Evolutionary conservation across 768 basidiomycete species (phyloP).

Genomic region (Clavulina sp.): DNA sequence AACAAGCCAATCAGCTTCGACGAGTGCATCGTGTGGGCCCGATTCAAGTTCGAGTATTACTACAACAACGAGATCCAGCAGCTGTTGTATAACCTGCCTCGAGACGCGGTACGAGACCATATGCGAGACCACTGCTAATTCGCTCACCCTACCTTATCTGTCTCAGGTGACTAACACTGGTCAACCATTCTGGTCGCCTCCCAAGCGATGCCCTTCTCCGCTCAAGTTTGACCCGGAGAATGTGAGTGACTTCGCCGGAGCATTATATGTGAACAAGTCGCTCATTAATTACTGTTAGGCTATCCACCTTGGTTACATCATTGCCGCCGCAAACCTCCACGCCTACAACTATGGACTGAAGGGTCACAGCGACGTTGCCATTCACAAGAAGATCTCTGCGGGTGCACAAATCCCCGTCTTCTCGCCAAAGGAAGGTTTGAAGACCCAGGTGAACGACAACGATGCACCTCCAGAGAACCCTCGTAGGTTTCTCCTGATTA

Average conservation of each 20-base stretch:
- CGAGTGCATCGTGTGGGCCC: slow-evolving; percentile 94
- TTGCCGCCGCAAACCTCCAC: slow-evolving; percentile 88
- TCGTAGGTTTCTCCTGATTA: slow-evolving; percentile 17
- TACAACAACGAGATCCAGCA: slow-evolving; percentile 90
- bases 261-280: not conserved
- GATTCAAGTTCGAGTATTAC: slow-evolving; percentile 85
- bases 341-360: slow-evolving; percentile 96
- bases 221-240: slow-evolving; percentile 73
- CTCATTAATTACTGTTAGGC: slow-evolving; percentile 29
- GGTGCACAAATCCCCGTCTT: slow-evolving; percentile 80
- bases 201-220: slow-evolving; percentile 90
- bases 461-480: slow-evolving; percentile 55
- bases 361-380: slow-evolving; percentile 59
- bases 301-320: slow-evolving; percentile 72
- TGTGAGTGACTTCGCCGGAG: slow-evolving; percentile 36
- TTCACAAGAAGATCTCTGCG: slow-evolving; percentile 75
- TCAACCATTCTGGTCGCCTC: slow-evolving; percentile 97
- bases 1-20: slow-evolving; percentile 91
- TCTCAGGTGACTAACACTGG: slow-evolving; percentile 58
- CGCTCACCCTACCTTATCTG: not conserved
- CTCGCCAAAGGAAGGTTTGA: slow-evolving; percentile 79
- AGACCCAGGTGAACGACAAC: slow-evolving; percentile 83
- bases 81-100: slow-evolving; percentile 82
- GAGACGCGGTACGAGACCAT: slow-evolving; percentile 43
- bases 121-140: not conserved